A percentile compares a stretch with the other conserved stretches of the same genome.
These are phyloP conservation scores for Arachis monticola DNA, from an alignment of 331 rosid genomes.

Conservation along the genomic window DNA sequence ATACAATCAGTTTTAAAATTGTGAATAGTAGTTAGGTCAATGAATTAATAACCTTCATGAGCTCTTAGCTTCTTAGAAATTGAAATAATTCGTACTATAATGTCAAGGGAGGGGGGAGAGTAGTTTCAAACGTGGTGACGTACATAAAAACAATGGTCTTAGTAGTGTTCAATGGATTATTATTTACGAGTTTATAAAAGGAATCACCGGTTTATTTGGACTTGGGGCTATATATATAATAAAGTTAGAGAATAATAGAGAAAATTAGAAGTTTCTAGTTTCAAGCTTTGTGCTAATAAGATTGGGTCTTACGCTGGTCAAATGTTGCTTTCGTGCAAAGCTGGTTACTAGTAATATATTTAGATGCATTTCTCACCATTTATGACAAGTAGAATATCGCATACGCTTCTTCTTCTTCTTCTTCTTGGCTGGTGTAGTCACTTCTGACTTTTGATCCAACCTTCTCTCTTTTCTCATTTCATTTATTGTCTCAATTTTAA, in stretches of 20 bases:
- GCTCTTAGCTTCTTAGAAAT: neutral
- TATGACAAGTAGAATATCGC: constrained; percentile 23
- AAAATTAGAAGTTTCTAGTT: constrained; percentile 27
- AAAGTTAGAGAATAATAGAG: neutral
- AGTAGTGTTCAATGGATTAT: constrained; percentile 14
- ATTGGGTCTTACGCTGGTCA: constrained; percentile 27
- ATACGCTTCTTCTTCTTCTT: constrained; percentile 20
- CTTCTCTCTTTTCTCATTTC: neutral
- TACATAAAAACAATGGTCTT: neutral
- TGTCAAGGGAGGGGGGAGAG: too few relatives aligned
- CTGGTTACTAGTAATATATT: constrained; percentile 19
- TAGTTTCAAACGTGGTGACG: constrained; percentile 43
- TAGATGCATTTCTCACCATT: constrained; percentile 5
- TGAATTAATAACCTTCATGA: neutral
- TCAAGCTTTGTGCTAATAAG: constrained; percentile 18
- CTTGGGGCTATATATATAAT: constrained; percentile 19
- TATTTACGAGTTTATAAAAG: constrained; percentile 9
- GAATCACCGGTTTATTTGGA: constrained; percentile 18
- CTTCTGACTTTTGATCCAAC: neutral
- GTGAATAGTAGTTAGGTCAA: constrained; percentile 10
- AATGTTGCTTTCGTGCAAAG: constrained; percentile 43
- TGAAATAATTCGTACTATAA: constrained; percentile 7
- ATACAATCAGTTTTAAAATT: neutral
- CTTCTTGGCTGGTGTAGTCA: neutral
- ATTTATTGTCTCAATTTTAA: neutral